These are phyloP conservation scores for Pascua sp. DNA, from an alignment of 1,284 basidiomycete genomes.

Conservation along the genomic window DNA sequence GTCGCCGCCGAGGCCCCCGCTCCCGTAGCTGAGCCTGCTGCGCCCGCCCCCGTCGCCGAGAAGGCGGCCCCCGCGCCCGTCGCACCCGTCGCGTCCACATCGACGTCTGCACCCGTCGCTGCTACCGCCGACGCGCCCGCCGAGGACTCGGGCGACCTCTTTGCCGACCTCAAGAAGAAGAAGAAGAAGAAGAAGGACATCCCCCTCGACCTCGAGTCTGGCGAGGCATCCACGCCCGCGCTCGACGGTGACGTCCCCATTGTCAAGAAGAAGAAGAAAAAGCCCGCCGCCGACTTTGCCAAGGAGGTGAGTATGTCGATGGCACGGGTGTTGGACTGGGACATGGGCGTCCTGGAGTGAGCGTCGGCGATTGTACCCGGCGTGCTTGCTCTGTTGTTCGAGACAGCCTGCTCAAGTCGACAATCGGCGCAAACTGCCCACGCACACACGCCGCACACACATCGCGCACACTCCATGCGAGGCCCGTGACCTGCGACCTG, in stretches of 20 bases:
- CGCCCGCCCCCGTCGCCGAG: slow-evolving; percentile 37
- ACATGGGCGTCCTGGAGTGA: neutral
- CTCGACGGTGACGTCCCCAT: slow-evolving; percentile 51
- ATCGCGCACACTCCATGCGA: neutral
- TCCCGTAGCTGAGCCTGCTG: slow-evolving; percentile 19
- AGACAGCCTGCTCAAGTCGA: neutral
- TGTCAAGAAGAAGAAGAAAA: slow-evolving; percentile 56
- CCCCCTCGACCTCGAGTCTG: slow-evolving; percentile 43
- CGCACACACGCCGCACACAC: neutral
- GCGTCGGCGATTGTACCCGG: too few species aligned
- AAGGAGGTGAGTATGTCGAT: slow-evolving; percentile 58
- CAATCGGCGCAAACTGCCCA: slow-evolving; percentile 4
- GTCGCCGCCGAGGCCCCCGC: slow-evolving; percentile 46
- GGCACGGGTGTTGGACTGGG: too few species aligned
- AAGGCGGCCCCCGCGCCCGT: slow-evolving; percentile 19
- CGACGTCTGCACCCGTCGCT: slow-evolving; percentile 31
- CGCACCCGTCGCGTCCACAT: slow-evolving; percentile 35
- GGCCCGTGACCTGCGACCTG: neutral
- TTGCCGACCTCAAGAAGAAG: slow-evolving; percentile 57
- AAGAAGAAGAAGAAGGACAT: slow-evolving; percentile 53
- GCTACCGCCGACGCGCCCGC: slow-evolving; percentile 29
- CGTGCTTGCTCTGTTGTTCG: too few species aligned
- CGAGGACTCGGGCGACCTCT: slow-evolving; percentile 45
- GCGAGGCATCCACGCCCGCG: slow-evolving; percentile 11
- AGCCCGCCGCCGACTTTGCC: slow-evolving; percentile 59